Base-by-base conservation (phyloP, 345 rosid genomes). In the Alliaria petiolata region DNA sequence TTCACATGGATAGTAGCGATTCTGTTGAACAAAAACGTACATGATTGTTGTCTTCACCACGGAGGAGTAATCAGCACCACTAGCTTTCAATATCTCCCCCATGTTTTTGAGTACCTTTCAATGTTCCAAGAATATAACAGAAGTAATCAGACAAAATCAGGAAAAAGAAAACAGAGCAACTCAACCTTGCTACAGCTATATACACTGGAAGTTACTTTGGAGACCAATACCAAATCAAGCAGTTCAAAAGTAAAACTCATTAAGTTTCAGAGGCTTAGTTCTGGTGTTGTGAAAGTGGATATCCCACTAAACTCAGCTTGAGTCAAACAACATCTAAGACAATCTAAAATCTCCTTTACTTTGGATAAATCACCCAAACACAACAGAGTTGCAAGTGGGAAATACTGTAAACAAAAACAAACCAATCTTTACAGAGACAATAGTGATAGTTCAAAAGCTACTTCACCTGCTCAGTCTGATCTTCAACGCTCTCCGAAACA, bases 401-500 rank as follows among this genome's bases (percentile, higher is more conserved):
- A 55, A 8, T 53, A 72, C 19, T 45, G 17, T 42, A 52, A 35
- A 19, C 47, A 20, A 60, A 75, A 44, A n/a, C n/a, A n/a, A n/a
- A 22, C n/a, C 1, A 68, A 75, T 52, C 35, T 52, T 36, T 54
- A 44, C 0, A 69, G 15, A 51, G 63, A 67, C 13, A 4, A 33
- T 0, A 16, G 4, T 54, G 36, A 76, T 16, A 46, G 33, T 28
- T 56, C 31, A 3, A 70, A 34, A 70, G 49, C 42, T 13, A 50
- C n/a, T 62, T 81, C 77, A 92, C 97, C 93, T 90, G 97, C 62
- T 85, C 95, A 9, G 93, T 88, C 77, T 92, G 98, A 70, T 82
- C 97, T 78, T 88, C 97, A 14, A 92, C 79, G 25, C 36, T 39
- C 26, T 87, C 93, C 0, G 97, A 88, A 61, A 86, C 69, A 51